These are phyloP conservation scores for Aspergillus olivimuriae DNA, from an alignment of 495 filamentous ascomycete species.

Conservation along the genomic window DNA sequence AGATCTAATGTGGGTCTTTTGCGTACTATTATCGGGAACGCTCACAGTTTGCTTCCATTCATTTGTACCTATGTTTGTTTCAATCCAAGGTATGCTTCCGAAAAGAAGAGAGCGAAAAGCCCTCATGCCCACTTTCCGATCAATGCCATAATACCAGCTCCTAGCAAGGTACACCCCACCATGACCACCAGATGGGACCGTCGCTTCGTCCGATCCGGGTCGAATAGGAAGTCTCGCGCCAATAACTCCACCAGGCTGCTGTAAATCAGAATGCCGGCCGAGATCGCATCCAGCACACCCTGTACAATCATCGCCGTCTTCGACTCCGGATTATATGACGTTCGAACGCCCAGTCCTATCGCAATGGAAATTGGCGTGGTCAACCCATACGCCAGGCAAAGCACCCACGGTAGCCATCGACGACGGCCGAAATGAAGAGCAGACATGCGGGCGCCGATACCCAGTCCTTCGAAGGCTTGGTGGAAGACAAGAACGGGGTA, in stretches of 20 bases:
- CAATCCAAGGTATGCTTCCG: too few relatives aligned
- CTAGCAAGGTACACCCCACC: conserved; percentile 19
- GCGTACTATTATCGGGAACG: too few relatives aligned
- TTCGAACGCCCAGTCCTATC: conserved; percentile 27
- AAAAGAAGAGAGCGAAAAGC: too few relatives aligned
- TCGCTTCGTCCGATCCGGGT: conserved; percentile 27
- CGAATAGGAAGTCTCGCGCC: conserved; percentile 31
- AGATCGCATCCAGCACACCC: conserved; percentile 27
- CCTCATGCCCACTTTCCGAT: conserved; percentile 31
- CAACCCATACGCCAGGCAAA: conserved; percentile 25
- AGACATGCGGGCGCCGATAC: conserved; percentile 23
- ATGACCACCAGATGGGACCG: conserved; percentile 22
- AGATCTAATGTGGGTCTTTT: too few relatives aligned
- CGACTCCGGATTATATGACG: conserved; percentile 21
- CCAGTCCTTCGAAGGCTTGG: conserved; percentile 21
- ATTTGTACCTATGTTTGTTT: too few relatives aligned
- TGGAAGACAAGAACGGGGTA: conserved; percentile 60
- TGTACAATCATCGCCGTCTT: conserved; percentile 27
- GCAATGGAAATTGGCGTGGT: conserved; percentile 31
- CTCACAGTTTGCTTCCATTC: too few relatives aligned
- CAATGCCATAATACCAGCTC: conserved; percentile 25
- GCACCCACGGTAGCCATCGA: conserved; percentile 26
- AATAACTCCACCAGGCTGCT: conserved; percentile 32
- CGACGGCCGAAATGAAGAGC: conserved; percentile 38
- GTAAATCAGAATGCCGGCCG: conserved; percentile 29